phyloP scores from a whole-genome alignment of 1,139 yeast species.

The Geotrichum siamense region DNA sequence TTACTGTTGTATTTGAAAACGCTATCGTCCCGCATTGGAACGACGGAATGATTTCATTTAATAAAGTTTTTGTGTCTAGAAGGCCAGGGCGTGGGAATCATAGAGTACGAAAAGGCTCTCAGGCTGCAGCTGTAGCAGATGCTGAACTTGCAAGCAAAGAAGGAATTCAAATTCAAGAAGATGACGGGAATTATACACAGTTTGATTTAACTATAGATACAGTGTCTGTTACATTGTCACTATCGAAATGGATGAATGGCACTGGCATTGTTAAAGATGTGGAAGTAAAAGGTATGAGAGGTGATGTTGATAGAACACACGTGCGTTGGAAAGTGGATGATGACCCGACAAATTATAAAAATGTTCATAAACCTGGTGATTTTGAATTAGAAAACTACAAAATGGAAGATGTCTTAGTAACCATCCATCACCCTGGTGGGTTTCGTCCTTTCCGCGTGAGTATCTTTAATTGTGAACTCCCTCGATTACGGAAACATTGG shows the following conservation, averaged over 20 bases:
- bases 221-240: conserved; percentile 70
- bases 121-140: conserved; percentile 52
- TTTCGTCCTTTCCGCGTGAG: conserved; percentile 83
- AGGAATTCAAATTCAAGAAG: conserved; percentile 39
- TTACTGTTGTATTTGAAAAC: conserved; percentile 81
- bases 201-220: conserved; percentile 87
- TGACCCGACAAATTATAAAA: conserved; percentile 74
- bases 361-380: conserved; percentile 74
- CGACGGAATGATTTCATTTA: conserved; percentile 75
- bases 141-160: conserved; percentile 22
- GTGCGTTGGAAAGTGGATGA: conserved; percentile 77
- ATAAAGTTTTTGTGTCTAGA: conserved; percentile 78
- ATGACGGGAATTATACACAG: conserved; percentile 93
- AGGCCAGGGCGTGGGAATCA: conserved; percentile 50
- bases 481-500: conserved; percentile 84
- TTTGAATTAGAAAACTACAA: conserved; percentile 80
- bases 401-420: conserved; percentile 78
- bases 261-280: conserved; percentile 78
- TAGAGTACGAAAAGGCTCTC: conserved; percentile 59
- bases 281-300: conserved; percentile 78
- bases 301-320: conserved; percentile 84
- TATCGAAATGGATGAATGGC: conserved; percentile 85
- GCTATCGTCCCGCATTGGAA: conserved; percentile 96
- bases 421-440: conserved; percentile 70
- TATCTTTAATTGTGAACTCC: conserved; percentile 74